Conservation (phyloP, 139 green algal species). For the Spirogloea muscicola region DNA sequence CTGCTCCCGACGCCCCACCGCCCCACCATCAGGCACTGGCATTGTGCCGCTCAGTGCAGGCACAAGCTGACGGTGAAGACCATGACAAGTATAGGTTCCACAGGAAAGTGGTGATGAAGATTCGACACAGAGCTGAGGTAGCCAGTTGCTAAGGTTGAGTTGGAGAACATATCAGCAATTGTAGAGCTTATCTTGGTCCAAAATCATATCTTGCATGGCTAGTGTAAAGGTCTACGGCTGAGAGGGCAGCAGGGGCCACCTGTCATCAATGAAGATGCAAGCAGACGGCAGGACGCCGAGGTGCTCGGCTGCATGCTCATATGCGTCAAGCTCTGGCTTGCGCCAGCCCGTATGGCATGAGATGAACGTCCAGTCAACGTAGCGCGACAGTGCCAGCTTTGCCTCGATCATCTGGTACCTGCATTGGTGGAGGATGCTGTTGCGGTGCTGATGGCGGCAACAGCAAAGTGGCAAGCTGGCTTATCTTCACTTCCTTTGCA, state of each 20-base stretch:
- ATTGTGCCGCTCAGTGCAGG: neutral
- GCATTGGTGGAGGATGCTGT: no score
- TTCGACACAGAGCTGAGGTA: neutral
- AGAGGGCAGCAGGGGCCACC: neutral
- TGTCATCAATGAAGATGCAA: conserved; percentile 46
- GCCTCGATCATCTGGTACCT: conserved; percentile 68
- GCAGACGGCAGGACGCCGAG: conserved; percentile 5
- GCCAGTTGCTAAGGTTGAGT: no score
- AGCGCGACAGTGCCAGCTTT: conserved; percentile 65
- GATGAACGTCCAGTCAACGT: conserved; percentile 80
- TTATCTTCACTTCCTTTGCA: no score
- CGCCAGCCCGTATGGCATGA: conserved; percentile 58
- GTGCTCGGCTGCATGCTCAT: neutral
- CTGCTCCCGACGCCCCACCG: conserved; percentile 7
- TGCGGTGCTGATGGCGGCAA: no score
- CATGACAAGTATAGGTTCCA: neutral
- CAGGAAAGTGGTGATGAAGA: neutral
- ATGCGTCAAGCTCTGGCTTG: conserved; percentile 17
- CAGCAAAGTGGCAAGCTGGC: no score
- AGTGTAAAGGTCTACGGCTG: no score
- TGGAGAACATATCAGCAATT: no score
- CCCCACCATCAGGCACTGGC: neutral
- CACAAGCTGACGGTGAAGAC: neutral
- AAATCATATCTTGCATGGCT: no score
- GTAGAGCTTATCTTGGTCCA: no score